Base-by-base conservation (phyloP, 805 yeast species). In the Lachancea meyersii region DNA sequence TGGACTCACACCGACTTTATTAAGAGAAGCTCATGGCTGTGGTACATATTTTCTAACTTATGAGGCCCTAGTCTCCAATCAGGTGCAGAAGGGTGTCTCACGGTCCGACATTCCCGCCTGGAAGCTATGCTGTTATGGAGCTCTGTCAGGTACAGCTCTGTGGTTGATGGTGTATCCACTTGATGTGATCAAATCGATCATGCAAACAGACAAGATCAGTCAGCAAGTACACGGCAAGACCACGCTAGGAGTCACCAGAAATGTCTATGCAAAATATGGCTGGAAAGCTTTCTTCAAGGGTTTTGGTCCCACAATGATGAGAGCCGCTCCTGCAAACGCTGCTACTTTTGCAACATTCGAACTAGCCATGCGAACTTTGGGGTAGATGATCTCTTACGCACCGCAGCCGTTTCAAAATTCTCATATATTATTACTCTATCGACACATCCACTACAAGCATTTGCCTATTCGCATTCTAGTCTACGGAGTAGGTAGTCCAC, bases 271-370 rank as follows among this genome's bases (percentile, higher is more conserved):
- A 38, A 70, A 72, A 9, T 67, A 71, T 43, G 97, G 97, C 20
- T 48, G 79, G 30, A 70, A 71, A 46, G 95, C 95, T 0, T 84
- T 91, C 58, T 83, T 86, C 68, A 82, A 81, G 64, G 98, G 98
- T 1, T 89, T 93, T 59, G 68, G 80, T 14, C 97, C 98, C 36
- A 89, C 97, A 0, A 79, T 93, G 47, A 68, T 93, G 50, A 83
- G 98, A 68, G 97, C 98, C 40, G 96, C 96, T 2, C 98, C 98
- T 2, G 98, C 95, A 9, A 93, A 93, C 60, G 98, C 96, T 30
- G 95, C 94, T 26, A 93, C 98, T 0, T 93, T 93, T 68, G 85
- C 87, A 37, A 89, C 95, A 2, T 93, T 93, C 60, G 98, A 93
- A 65, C 64, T 85, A 41, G 85, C 95, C 3, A 84, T 89, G 86